These are phyloP conservation scores for Parascedosporium putredinis DNA, from an alignment of 2,329 filamentous ascomycete species.

Conservation along the genomic window DNA sequence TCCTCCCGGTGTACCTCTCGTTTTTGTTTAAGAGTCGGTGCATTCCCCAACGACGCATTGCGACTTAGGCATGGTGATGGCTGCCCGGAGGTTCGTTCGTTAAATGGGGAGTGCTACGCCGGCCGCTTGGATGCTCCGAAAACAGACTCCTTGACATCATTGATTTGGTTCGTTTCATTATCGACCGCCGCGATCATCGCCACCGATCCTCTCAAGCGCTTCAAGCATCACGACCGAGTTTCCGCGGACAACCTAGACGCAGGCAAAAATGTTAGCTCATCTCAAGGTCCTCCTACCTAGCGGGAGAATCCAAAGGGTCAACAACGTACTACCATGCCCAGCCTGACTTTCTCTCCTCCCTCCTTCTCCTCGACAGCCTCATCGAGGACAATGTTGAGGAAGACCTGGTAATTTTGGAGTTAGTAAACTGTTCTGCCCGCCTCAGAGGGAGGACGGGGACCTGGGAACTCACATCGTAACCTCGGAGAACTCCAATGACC, in stretches of 20 bases:
- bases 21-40: too few species aligned
- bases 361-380: constrained; percentile 93
- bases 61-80: too few species aligned
- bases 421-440: constrained; percentile 12
- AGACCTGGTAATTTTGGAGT: constrained; percentile 53
- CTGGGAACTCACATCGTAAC: constrained; percentile 87
- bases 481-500: constrained; percentile 85
- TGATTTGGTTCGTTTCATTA: constrained; percentile 7
- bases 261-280: not conserved
- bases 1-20: too few species aligned
- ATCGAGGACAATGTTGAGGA: constrained; percentile 95
- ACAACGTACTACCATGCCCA: constrained; percentile 79
- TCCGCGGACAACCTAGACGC: constrained; percentile 71
- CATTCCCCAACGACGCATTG: too few species aligned
- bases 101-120: not conserved
- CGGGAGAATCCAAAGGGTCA: too few species aligned
- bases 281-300: too few species aligned
- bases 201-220: constrained; percentile 59
- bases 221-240: constrained; percentile 99
- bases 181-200: constrained; percentile 35
- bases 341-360: constrained; percentile 76
- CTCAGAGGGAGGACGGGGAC: too few species aligned
- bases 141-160: not conserved
- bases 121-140: not conserved
- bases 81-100: not conserved